These are phyloP conservation scores for Cicer yamashitae DNA, from an alignment of 306 rosid species.

Conservation along the genomic window DNA sequence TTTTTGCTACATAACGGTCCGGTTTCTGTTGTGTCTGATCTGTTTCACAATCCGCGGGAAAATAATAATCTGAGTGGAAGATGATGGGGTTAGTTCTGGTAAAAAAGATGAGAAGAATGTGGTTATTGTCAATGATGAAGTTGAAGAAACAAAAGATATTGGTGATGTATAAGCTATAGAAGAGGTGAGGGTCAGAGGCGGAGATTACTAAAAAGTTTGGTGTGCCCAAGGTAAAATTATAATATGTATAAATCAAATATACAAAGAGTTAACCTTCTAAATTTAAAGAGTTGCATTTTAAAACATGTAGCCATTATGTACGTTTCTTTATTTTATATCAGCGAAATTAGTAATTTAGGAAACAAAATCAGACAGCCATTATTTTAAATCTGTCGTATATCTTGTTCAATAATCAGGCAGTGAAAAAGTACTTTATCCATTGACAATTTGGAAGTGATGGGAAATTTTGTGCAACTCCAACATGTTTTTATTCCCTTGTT, in stretches of 20 bases:
- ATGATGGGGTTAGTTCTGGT: conserved; percentile 28
- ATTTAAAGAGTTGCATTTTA: no score
- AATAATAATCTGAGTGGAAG: conserved; percentile 34
- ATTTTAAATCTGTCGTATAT: no score
- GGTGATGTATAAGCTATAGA: conserved; percentile 43
- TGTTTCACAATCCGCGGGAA: conserved; percentile 42
- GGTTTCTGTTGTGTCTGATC: conserved; percentile 41
- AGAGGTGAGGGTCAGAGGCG: conserved; percentile 46
- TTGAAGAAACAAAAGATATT: conserved; percentile 44
- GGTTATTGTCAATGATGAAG: conserved; percentile 38
- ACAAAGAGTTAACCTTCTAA: no score
- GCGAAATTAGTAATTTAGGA: no score
- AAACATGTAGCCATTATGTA: no score
- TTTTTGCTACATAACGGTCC: conserved; percentile 48
- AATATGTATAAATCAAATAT: no score
- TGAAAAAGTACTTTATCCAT: conserved; percentile 1
- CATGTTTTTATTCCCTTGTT: not conserved
- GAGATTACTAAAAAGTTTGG: not conserved
- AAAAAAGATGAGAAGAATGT: conserved; percentile 34
- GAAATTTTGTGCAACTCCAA: conserved; percentile 13
- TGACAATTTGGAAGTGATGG: not conserved
- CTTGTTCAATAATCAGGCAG: not conserved
- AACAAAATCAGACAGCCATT: no score
- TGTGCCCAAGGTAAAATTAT: no score
- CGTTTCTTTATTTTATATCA: no score